Evolutionary conservation across 805 yeast genomes (phyloP), one percentile per base, ranked within the genome.

Genomic region (Blastobotrys peoriensis): DNA sequence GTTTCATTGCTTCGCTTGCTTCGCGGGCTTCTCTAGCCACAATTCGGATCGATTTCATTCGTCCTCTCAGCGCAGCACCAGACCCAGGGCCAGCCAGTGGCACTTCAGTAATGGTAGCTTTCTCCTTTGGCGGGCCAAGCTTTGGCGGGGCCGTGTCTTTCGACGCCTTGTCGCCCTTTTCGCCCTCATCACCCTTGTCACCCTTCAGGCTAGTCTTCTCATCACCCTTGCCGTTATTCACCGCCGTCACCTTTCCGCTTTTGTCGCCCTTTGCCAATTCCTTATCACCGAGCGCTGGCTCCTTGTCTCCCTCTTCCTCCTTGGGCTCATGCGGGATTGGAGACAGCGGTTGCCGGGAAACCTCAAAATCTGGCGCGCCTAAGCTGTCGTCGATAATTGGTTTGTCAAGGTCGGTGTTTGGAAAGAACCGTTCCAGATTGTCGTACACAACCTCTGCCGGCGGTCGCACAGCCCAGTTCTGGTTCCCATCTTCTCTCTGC

Each of bases 381-480:
- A 67, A 61, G 0, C 73, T 73, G 2, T 83, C 79, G 51, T 84
- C 95, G 19, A 91, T 76, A 27, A 93, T 86, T 2, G 97, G 95
- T 55, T 83, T 84, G 60, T 93, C 99, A 48, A 93, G 72, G 63
- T 91, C 91, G 0, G 97, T 81, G 55, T 84, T 75, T 0, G 98
- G 98, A 70, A 93, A 93, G 61, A 85, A 93, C 57, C 78, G 77
- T 54, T 93, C 99, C 50, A 93, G 74, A 56, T 93, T 89, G 45
- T 87, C 86, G 60, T 89, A 93, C 23, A 93, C 83, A 35, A 86
- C 94, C 58, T 91, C 98, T 1, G 95, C 83, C 0, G 98, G 88
- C 2, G 99, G 99, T 60, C 99, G 78, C 13, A 93, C 82, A 5
- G 83, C 80, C 86, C 81, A 78, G 18, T 47, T 42, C 37, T 50